Percentiles rank a stretch among this genome's conserved stretches.
Evolutionary conservation across 192 early-diverging fungal genomes (phyloP).

Genomic region (Backusella circina): DNA sequence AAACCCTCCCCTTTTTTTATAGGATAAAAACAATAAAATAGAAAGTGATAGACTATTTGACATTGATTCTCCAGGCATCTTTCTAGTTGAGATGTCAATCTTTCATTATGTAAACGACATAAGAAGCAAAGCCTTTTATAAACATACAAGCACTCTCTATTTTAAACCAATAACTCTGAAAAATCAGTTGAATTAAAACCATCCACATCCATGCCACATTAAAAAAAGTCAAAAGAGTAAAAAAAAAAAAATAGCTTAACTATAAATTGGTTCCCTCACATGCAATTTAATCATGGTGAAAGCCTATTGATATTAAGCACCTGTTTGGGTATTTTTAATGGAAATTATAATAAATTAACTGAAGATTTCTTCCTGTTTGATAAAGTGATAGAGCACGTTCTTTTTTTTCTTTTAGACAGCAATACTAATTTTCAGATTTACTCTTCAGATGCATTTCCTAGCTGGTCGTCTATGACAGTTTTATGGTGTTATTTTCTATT

Average conservation of each 20-base stretch:
- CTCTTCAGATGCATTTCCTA: not conserved
- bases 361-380: not conserved
- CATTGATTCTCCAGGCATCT: not conserved
- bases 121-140: not conserved
- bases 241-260: not conserved
- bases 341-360: not conserved
- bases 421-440: not conserved
- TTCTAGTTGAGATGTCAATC: not conserved
- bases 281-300: not conserved
- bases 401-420: not conserved
- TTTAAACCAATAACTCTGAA: no score
- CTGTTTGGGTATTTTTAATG: not conserved
- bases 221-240: no score
- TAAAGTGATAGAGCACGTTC: not conserved
- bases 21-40: not conserved
- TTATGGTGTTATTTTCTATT: not conserved
- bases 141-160: no score
- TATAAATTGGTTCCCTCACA: not conserved
- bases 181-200: no score
- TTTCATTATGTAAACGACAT: not conserved
- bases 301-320: not conserved
- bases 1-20: not conserved
- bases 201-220: no score
- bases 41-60: not conserved
- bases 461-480: no score